Base-by-base conservation (phyloP, 2,329 filamentous ascomycete genomes). In the Sclerotinia minor region DNA sequence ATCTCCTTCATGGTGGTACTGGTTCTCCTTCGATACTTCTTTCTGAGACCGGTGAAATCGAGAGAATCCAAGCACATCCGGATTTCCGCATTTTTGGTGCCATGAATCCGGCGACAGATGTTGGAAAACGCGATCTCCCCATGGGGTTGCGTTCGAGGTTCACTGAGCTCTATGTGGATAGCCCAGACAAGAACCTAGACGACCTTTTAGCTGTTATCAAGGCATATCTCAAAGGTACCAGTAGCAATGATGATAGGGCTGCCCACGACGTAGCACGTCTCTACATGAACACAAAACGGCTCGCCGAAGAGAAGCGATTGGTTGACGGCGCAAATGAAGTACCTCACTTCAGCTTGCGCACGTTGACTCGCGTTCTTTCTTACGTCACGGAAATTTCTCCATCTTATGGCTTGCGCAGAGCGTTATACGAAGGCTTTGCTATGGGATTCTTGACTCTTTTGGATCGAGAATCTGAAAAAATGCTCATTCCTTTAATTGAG, bases 61-160 rank as follows among this genome's bases (percentile, higher is more conserved):
- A 98, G 78, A 87, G 94, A 71, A 89, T 99, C 47, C 85, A 89
- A 69, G 95, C 94, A 0, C 94, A 99, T 78, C 89, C 92, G 0
- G 89, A 97, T 71, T 99, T 99, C 78, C 89, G 95, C 50, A 91
- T 99, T 19, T 99, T 99, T 76, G 96, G 92, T 64, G 95, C 96
- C 38, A 99, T 99, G 95, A 99, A 99, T 76, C 95, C 95, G 41
- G 95, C 95, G 6, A 99, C 95, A 3, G 95, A 99, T 80, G 89
- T 97, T 67, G 95, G 96, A 69, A 99, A 99, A 80, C 89, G 94
- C 67, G 95, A 99, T 78, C 82, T 99, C 21, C 93, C 94, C 0
- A 88, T 92, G 66, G 94, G 94, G 1, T 87, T 98, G 54, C 85
- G 94, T 67, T 96, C 94, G 11, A 87, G 94, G 60, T 99, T 99